Percentiles rank a stretch among this genome's conserved stretches.
phyloP scores from a whole-genome alignment of 2,329 filamentous ascomycete genomes.

The Chaetomium sp. region DNA sequence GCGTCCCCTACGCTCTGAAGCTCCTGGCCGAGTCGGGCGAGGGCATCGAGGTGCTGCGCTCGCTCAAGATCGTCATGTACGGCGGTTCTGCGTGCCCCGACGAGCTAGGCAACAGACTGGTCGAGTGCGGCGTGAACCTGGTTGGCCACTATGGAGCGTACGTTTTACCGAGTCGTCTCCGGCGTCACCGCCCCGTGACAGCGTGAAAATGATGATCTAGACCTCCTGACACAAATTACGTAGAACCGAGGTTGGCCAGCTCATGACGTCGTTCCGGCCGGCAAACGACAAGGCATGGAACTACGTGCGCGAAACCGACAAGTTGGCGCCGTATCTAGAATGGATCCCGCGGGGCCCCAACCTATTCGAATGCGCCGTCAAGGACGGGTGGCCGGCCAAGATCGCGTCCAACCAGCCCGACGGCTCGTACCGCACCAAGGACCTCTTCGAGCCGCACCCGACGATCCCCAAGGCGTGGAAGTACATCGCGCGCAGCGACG shows the following conservation, averaged over 20 bases:
- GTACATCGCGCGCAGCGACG: conserved; percentile 38
- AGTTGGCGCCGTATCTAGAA: neutral
- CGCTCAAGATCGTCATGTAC: conserved; percentile 10
- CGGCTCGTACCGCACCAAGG: conserved; percentile 22
- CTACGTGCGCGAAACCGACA: conserved; percentile 8
- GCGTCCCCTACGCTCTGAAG: conserved; percentile 2
- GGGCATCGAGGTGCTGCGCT: conserved; percentile 2
- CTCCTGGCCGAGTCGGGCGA: conserved; percentile 1
- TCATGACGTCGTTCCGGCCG: conserved; percentile 6
- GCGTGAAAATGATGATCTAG: too few relatives aligned
- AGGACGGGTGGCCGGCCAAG: conserved; percentile 11
- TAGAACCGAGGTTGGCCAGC: conserved; percentile 10
- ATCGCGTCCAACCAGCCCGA: conserved; percentile 12
- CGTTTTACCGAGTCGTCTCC: neutral
- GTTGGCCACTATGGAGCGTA: conserved; percentile 6
- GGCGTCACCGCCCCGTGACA: too few relatives aligned
- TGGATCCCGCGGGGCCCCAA: conserved; percentile 5
- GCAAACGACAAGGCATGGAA: conserved; percentile 2
- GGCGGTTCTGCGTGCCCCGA: conserved; percentile 5
- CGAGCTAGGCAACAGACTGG: conserved; percentile 3
- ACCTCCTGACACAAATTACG: too few relatives aligned
- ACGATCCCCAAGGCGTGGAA: conserved; percentile 35
- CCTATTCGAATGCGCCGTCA: conserved; percentile 2
- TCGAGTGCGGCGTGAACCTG: conserved; percentile 3
- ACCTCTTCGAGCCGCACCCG: conserved; percentile 31